Conservation (phyloP, 371 early-diverging fungal genomes). For the Sporodiniella umbellata region DNA sequence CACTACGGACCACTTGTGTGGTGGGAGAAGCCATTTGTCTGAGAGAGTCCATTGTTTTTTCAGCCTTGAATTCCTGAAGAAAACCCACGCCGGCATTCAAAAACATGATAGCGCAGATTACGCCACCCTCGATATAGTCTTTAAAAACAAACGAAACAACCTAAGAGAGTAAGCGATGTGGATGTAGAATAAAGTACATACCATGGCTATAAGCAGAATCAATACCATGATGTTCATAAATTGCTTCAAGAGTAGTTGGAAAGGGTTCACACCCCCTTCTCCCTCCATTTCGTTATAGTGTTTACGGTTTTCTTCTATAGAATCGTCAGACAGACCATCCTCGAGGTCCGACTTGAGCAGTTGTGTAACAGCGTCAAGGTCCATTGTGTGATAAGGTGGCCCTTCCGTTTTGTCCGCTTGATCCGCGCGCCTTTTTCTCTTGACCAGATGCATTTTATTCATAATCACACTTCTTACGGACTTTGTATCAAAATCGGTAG, state of each 20-base stretch:
- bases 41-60: constrained; percentile 88
- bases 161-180: constrained; percentile 12
- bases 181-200: constrained; percentile 2
- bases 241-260: constrained; percentile 71
- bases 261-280: constrained; percentile 61
- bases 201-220: constrained; percentile 73
- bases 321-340: constrained; percentile 58
- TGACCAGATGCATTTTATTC: constrained; percentile 34
- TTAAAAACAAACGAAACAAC: constrained; percentile 59
- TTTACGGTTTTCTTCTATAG: constrained; percentile 45
- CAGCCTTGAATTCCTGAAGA: constrained; percentile 86
- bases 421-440: constrained; percentile 21
- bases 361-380: constrained; percentile 51
- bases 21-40: constrained; percentile 83
- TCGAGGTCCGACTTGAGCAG: constrained; percentile 55
- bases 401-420: constrained; percentile 30
- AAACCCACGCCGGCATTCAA: constrained; percentile 85
- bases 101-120: constrained; percentile 73
- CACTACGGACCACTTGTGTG: constrained; percentile 78
- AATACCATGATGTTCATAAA: constrained; percentile 81
- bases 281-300: constrained; percentile 73
- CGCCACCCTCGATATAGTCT: constrained; percentile 70
- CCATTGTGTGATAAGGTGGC: constrained; percentile 54
- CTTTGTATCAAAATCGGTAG: constrained; percentile 33
- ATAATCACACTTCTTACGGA: constrained; percentile 36